Evolutionary conservation across 73 alveolate species (phyloP), one percentile per base, ranked within the genome.

Genomic region (Paramecium sonneborni): DNA sequence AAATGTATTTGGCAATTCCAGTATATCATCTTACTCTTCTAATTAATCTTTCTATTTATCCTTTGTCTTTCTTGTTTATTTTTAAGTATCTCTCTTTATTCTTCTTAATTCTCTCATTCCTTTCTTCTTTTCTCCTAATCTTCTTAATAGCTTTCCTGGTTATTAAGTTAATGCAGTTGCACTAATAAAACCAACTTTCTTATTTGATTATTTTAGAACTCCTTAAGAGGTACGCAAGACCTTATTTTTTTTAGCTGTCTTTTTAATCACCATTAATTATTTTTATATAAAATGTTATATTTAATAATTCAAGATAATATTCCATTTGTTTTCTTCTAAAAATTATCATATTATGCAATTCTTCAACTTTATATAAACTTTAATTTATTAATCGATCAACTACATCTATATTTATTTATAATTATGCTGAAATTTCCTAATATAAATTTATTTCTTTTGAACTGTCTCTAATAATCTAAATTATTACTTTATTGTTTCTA

Each of bases 261-360:
- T 79, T 38, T 72, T 72, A n/a, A 72, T 72, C 15, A 72, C 86
- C 86, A 72, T 72, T 35, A 35, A 72, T 35, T 72, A 72, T 35
- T 14, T 72, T 72, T 32, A 28, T 34, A 72, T 72, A 35, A 72
- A 72, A 28, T 72, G 44, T n/a, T 0, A 9, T 15, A 74, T 32
- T 41, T 12, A 18, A 52, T 52, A 18, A 52, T 44, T 79, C 90
- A 79, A 39, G 90, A 76, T n/a, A 79, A 43, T 24, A 79, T 79
- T 24, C 90, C 90, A 44, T 79, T 79, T 11, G 90, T 79, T 79
- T 46, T 79, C 44, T 79, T 79, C 76, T 79, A 14, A 79, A 79
- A 79, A 79, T 79, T 79, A 24, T 79, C 90, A 43, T 79, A 79
- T 41, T 38, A 79, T 18, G 90, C 90, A 5, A 76, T 79, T 46